These are phyloP conservation scores for Ophiostoma quercus DNA, from an alignment of 2,329 filamentous ascomycete species.

Conservation along the genomic window DNA sequence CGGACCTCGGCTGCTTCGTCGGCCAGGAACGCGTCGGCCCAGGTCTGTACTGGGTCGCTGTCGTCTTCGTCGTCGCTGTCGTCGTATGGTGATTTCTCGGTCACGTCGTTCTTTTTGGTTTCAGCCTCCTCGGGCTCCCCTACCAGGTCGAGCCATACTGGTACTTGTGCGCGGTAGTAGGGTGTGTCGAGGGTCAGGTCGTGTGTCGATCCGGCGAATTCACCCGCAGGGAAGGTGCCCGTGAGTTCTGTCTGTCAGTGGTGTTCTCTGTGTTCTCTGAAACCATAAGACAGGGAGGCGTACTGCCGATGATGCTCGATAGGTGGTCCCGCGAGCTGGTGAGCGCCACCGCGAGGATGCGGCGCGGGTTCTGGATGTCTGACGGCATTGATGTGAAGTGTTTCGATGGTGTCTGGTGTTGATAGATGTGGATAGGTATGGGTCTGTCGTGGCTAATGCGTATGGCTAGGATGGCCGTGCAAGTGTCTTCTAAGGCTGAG, in stretches of 20 bases:
- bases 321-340: slow-evolving; percentile 44
- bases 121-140: slow-evolving; percentile 27
- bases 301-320: slow-evolving; percentile 51
- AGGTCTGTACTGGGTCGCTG: slow-evolving; percentile 38
- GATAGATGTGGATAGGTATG: too few species aligned
- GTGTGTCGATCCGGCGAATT: slow-evolving; percentile 56
- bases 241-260: slow-evolving; percentile 45
- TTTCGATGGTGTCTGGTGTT: background rate
- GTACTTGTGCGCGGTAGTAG: slow-evolving; percentile 58
- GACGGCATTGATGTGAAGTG: background rate
- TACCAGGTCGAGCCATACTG: slow-evolving; percentile 59
- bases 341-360: slow-evolving; percentile 55
- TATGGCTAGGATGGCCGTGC: too few species aligned
- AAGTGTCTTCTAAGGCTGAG: too few species aligned
- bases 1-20: slow-evolving; percentile 60
- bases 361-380: slow-evolving; percentile 42
- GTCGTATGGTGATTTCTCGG: background rate
- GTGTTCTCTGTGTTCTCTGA: too few species aligned
- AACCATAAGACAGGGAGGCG: too few species aligned
- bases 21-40: slow-evolving; percentile 55
- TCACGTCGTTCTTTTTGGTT: background rate
- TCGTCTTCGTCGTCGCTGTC: slow-evolving; percentile 1
- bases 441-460: too few species aligned
- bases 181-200: slow-evolving; percentile 49
- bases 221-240: slow-evolving; percentile 36